Conservation (phyloP, 2,329 filamentous ascomycete species). For the Aspergillus sp. region DNA sequence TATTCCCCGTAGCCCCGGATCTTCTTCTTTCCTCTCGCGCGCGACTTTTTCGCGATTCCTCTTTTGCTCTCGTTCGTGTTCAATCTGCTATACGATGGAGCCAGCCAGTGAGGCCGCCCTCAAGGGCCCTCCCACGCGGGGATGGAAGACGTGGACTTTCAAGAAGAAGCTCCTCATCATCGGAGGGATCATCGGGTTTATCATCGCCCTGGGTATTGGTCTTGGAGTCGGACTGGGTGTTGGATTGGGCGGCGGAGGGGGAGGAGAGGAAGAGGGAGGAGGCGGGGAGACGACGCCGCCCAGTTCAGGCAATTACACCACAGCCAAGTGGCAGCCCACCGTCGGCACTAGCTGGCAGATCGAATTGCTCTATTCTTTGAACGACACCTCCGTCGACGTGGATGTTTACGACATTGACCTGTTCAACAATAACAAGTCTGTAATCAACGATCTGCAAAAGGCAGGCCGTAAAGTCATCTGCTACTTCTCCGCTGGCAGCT, state of each 20-base stretch:
- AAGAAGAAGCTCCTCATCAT: slow-evolving; percentile 38
- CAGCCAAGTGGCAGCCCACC: slow-evolving; percentile 54
- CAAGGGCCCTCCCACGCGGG: slow-evolving; percentile 22
- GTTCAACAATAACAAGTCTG: slow-evolving; percentile 53
- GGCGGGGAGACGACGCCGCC: slow-evolving; percentile 26
- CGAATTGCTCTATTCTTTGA: slow-evolving; percentile 49
- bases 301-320: slow-evolving; percentile 22
- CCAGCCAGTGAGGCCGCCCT: slow-evolving; percentile 14
- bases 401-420: slow-evolving; percentile 64
- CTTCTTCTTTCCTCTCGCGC: neutral
- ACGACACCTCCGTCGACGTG: slow-evolving; percentile 52
- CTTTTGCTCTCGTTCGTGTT: neutral
- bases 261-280: slow-evolving; percentile 23
- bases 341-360: slow-evolving; percentile 64
- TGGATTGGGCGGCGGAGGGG: slow-evolving; percentile 28
- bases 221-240: slow-evolving; percentile 57
- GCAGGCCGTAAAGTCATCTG: slow-evolving; percentile 66
- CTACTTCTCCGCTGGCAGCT: slow-evolving; percentile 73
- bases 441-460: slow-evolving; percentile 52
- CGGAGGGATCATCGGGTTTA: slow-evolving; percentile 24
- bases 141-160: slow-evolving; percentile 32
- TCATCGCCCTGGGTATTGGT: slow-evolving; percentile 55
- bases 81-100: slow-evolving; percentile 13
- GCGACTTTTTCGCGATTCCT: neutral
- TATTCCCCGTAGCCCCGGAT: slow-evolving; percentile 8